Percentiles rank a stretch among this genome's conserved stretches.
Conservation (phyloP, 306 rosid species). For the Vigna reflexopilosa region DNA sequence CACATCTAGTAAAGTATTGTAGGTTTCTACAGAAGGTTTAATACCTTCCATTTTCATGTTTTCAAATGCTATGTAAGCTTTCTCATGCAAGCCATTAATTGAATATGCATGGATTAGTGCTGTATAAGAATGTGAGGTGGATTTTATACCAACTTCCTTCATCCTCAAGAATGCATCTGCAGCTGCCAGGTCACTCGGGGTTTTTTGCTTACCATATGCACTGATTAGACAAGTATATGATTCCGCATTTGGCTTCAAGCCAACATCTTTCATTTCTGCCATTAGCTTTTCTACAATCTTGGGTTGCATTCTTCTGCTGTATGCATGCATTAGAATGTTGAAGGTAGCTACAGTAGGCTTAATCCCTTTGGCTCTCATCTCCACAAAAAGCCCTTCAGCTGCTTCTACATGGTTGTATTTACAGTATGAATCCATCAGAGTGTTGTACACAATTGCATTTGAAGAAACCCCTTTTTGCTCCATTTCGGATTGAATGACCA, state of each 20-base stretch:
- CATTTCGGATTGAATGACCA: conserved; percentile 81
- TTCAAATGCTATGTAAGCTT: conserved; percentile 77
- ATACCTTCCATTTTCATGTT: conserved; percentile 72
- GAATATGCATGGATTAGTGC: conserved; percentile 92
- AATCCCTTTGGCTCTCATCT: conserved; percentile 80
- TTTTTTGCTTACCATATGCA: conserved; percentile 84
- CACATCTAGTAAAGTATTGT: conserved; percentile 82
- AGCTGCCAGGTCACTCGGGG: conserved; percentile 89
- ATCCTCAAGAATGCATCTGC: conserved; percentile 87
- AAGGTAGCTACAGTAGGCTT: conserved; percentile 73
- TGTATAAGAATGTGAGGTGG: conserved; percentile 84
- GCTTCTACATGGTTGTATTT: conserved; percentile 79
- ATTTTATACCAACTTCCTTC: conserved; percentile 77
- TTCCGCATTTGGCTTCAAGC: conserved; percentile 75
- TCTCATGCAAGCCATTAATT: conserved; percentile 80
- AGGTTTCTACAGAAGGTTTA: conserved; percentile 88
- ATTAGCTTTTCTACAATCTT: conserved; percentile 79
- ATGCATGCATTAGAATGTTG: conserved; percentile 82
- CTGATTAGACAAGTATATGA: conserved; percentile 83
- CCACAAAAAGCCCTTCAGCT: conserved; percentile 88
- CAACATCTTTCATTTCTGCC: conserved; percentile 79
- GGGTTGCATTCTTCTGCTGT: conserved; percentile 86
- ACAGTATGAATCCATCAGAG: conserved; percentile 72
- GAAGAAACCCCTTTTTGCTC: conserved; percentile 71
- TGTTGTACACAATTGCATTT: conserved; percentile 78